These are phyloP conservation scores for Mucor plumbeus DNA, from an alignment of 371 early-diverging fungal species.

Conservation along the genomic window DNA sequence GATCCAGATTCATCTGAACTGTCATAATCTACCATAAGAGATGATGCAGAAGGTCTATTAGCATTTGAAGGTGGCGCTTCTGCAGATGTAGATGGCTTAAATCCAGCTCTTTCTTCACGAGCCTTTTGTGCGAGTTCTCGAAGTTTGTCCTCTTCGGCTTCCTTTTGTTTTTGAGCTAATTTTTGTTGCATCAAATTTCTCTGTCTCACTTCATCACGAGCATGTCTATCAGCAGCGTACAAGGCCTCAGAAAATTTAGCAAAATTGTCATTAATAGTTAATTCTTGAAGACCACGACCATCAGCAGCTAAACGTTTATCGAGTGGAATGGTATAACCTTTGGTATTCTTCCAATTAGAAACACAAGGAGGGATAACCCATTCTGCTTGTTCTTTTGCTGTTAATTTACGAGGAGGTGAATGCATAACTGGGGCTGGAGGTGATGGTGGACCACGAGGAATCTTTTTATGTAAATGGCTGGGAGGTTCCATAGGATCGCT, in stretches of 20 bases:
- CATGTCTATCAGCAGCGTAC: slow-evolving; percentile 92
- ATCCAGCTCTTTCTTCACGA: slow-evolving; percentile 77
- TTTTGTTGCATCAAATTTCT: slow-evolving; percentile 89
- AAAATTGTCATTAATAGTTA: slow-evolving; percentile 93
- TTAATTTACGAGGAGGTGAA: slow-evolving; percentile 94
- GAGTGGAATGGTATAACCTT: slow-evolving; percentile 97
- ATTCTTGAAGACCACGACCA: slow-evolving; percentile 93
- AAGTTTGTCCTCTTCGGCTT: slow-evolving; percentile 89
- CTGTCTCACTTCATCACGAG: slow-evolving; percentile 91
- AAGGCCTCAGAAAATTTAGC: slow-evolving; percentile 95
- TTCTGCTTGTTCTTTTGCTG: slow-evolving; percentile 92
- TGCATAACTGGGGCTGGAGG: slow-evolving; percentile 97
- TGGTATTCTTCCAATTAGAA: slow-evolving; percentile 98
- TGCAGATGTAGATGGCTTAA: slow-evolving; percentile 34
- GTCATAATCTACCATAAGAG: slow-evolving; percentile 53
- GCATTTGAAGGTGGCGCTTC: slow-evolving; percentile 28
- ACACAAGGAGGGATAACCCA: slow-evolving; percentile 98
- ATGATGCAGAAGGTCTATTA: slow-evolving; percentile 50
- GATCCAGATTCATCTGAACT: slow-evolving; percentile 55
- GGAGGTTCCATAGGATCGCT: slow-evolving; percentile 97
- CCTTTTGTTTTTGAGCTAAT: slow-evolving; percentile 94
- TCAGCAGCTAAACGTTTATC: slow-evolving; percentile 98
- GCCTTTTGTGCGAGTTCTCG: slow-evolving; percentile 91
- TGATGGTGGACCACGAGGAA: slow-evolving; percentile 87
- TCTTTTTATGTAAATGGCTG: slow-evolving; percentile 88